Base-by-base conservation (phyloP, 2,329 filamentous ascomycete genomes). In the Penicillium freii region DNA sequence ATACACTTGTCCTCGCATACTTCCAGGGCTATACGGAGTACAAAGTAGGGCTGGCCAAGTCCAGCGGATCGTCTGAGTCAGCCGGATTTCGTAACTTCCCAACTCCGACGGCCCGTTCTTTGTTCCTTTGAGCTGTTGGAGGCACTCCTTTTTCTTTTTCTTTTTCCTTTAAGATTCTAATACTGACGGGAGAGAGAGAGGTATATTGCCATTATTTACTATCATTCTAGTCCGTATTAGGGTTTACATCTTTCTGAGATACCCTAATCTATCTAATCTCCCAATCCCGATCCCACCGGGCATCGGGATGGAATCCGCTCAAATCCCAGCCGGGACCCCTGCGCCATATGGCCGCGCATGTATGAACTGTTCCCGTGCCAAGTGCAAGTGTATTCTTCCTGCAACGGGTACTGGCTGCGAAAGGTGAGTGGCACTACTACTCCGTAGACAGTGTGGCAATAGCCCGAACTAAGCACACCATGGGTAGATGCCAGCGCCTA, bases 401-500 rank as follows among this genome's bases (percentile, higher is more conserved):
- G 57, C 64, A 3, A 63, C 56, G 13, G 71, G 68, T 17, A 54
- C 43, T 43, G 59, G 62, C 9, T 71, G 69, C 47, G 66, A 71
- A 50, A 69, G 69, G 69, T 71, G 42, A 54, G 59, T 59, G 21
- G 39, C 9, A 19, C 33, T n/a, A 10, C 51, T 50, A 23, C 23
- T 23, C 23, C 23, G 23, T 23, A 47, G 19, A 17, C 29, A 47
- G 44, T 5, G 4, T 44, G 19, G 29, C 5, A 48, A 27, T 21
- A 36, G 5, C 27, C 49, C 2, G 44, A 21, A 39, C 57, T 62
- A 31, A 66, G 25, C 25, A 10, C 7, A 9, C 10, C 23, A n/a
- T 9, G 21, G 15, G n/a, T 61, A 76, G 78, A 55, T 81, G 78
- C 44, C 66, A 73, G 47, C 75, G 78, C 5, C 65, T 80, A 1